These are phyloP conservation scores for Mortierella polycephala DNA, from an alignment of 371 early-diverging fungal genomes.

Conservation along the genomic window DNA sequence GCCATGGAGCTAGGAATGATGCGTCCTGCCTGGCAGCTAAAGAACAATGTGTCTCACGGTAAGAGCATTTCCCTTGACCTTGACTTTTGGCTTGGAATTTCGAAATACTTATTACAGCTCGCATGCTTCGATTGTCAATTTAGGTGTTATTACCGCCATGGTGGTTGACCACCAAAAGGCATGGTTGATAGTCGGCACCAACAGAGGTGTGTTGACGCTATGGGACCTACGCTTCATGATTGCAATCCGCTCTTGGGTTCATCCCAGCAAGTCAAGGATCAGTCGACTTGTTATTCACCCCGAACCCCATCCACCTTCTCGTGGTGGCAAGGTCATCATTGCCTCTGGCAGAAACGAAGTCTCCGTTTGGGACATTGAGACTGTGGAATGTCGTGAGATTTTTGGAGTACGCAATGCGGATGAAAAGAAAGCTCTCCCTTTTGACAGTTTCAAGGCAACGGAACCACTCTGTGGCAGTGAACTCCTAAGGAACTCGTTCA, in stretches of 20 bases:
- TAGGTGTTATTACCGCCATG: conserved; percentile 78
- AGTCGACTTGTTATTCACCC: conserved; percentile 66
- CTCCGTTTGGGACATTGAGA: conserved; percentile 86
- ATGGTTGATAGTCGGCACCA: conserved; percentile 85
- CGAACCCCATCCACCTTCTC: conserved; percentile 59
- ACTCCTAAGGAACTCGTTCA: conserved; percentile 62
- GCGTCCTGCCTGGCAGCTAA: conserved; percentile 73
- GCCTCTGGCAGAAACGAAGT: conserved; percentile 83
- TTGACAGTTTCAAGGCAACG: conserved; percentile 65
- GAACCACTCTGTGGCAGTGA: conserved; percentile 66
- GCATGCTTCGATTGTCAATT: neutral
- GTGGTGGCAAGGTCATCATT: conserved; percentile 64
- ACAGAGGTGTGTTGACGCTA: conserved; percentile 81
- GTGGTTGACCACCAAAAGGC: conserved; percentile 70
- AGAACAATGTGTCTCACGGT: conserved; percentile 67
- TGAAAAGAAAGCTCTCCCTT: conserved; percentile 63
- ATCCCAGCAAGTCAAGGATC: conserved; percentile 79
- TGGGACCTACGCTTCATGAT: conserved; percentile 90
- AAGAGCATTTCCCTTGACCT: conserved; percentile 9
- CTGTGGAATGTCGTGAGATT: conserved; percentile 77
- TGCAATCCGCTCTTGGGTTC: conserved; percentile 81
- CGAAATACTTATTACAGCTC: neutral
- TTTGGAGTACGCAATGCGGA: conserved; percentile 70
- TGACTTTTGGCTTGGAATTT: neutral
- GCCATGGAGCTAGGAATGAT: conserved; percentile 82